A percentile compares a stretch with the other conserved stretches of the same genome.
These are phyloP conservation scores for Cordyceps cateniannulata DNA, from an alignment of 2,329 filamentous ascomycete species.

Conservation along the genomic window DNA sequence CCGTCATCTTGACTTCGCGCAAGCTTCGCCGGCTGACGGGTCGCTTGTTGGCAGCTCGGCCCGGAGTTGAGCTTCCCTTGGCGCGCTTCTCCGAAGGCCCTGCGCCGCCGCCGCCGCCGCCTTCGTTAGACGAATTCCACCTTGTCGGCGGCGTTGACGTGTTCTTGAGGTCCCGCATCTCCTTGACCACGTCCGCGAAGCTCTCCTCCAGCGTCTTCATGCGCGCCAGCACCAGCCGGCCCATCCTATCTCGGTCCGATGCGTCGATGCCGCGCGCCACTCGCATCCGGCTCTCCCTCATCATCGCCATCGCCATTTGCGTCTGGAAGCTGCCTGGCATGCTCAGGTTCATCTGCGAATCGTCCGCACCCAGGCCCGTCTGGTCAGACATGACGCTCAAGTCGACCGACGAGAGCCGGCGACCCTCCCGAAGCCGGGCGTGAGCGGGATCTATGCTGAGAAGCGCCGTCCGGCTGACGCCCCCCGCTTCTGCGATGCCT, in stretches of 20 bases:
- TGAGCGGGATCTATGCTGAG: conserved; percentile 41
- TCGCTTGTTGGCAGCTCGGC: conserved; percentile 24
- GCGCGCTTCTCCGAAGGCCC: conserved; percentile 26
- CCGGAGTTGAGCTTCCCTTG: conserved; percentile 20
- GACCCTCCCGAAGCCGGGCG: conserved; percentile 30
- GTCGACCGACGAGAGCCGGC: conserved; percentile 58
- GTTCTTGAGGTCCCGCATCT: conserved; percentile 61
- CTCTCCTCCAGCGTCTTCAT: conserved; percentile 94
- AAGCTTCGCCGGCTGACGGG: conserved; percentile 35
- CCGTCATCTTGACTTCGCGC: conserved; percentile 29
- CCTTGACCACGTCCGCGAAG: conserved; percentile 77
- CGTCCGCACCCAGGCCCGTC: conserved; percentile 49
- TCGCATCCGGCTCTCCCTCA: conserved; percentile 49
- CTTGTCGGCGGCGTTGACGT: conserved; percentile 41
- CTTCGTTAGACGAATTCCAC: conserved; percentile 43
- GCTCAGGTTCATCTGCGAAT: conserved; percentile 54
- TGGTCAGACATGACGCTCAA: conserved; percentile 70
- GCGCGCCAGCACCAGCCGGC: conserved; percentile 72
- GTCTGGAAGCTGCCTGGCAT: conserved; percentile 74
- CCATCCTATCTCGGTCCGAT: conserved; percentile 60
- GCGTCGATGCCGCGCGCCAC: conserved; percentile 30
- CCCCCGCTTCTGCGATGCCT: conserved; percentile 28
- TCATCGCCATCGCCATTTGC: conserved; percentile 68
- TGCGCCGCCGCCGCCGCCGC: conserved; percentile 20
- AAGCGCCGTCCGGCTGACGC: conserved; percentile 38